Conservation (phyloP, 2,329 filamentous ascomycete species). For the Fusarium dimerum region DNA sequence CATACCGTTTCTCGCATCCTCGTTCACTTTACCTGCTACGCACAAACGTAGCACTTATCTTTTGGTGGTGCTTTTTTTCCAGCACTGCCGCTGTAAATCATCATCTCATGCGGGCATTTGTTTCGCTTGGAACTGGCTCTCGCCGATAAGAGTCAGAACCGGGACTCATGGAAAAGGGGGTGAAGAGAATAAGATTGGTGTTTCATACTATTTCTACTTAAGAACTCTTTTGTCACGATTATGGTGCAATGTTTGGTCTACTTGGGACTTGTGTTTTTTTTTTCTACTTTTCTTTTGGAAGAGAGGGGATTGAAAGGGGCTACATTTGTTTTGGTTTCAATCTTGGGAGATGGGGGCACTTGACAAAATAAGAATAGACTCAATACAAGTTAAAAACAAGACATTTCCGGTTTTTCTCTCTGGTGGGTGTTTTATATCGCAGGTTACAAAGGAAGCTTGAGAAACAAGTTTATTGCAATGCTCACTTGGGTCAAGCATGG, state of each 20-base stretch:
- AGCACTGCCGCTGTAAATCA: slow-evolving; percentile 16
- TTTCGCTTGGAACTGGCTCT: no score
- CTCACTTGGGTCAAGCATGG: no score
- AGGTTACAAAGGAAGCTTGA: background rate
- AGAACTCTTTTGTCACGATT: slow-evolving; percentile 21
- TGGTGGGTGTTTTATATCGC: background rate
- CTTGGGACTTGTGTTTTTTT: slow-evolving; percentile 1
- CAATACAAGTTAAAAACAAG: slow-evolving; percentile 1
- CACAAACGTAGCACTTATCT: slow-evolving; percentile 7
- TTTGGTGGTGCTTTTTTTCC: slow-evolving; percentile 7
- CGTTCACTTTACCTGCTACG: slow-evolving; percentile 7
- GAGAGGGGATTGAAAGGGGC: slow-evolving; percentile 12
- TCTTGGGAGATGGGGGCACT: no score
- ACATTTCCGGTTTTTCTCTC: slow-evolving; percentile 12
- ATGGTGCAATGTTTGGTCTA: slow-evolving; percentile 25
- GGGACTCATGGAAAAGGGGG: slow-evolving; percentile 7
- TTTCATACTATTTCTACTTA: slow-evolving; percentile 8
- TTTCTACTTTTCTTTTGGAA: slow-evolving; percentile 5
- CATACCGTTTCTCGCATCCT: slow-evolving; percentile 8
- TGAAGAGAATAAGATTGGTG: slow-evolving; percentile 10
- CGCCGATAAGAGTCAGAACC: background rate
- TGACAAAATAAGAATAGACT: no score
- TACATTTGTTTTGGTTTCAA: slow-evolving; percentile 13
- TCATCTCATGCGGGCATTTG: slow-evolving; percentile 8
- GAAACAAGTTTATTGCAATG: background rate